Evolutionary conservation across 805 yeast genomes (phyloP).

Genomic region (Helenozyma rhizophorensis): DNA sequence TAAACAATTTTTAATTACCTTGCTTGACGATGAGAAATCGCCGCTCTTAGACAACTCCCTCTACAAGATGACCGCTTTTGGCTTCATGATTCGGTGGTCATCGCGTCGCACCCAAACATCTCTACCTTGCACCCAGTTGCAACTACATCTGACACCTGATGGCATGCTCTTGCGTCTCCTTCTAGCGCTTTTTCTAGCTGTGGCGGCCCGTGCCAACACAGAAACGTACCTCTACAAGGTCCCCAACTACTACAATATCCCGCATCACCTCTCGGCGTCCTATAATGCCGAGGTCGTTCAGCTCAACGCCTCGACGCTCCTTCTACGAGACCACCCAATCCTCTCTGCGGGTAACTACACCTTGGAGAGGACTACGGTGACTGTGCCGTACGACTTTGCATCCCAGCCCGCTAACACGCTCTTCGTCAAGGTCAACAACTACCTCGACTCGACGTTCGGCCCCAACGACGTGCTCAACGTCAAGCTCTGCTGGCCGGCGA

Average conservation of each 20-base stretch:
- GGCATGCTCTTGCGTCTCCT: no score
- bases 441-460: slow-evolving; percentile 21
- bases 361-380: slow-evolving; percentile 2
- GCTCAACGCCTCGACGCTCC: slow-evolving; percentile 12
- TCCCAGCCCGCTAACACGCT: slow-evolving; percentile 11
- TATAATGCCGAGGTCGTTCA: background rate
- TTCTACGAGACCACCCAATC: slow-evolving; percentile 12
- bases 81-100: no score
- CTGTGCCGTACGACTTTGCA: slow-evolving; percentile 10
- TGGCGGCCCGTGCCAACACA: slow-evolving; percentile 28
- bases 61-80: no score
- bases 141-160: no score
- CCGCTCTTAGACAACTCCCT: no score
- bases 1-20: no score
- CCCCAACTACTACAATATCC: slow-evolving; percentile 34
- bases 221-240: slow-evolving; percentile 29
- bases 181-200: slow-evolving; percentile 2
- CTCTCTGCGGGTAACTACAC: slow-evolving; percentile 6
- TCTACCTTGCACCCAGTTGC: no score
- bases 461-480: slow-evolving; percentile 15
- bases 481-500: slow-evolving; percentile 19
- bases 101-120: no score
- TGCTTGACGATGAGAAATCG: no score
- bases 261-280: slow-evolving; percentile 4
- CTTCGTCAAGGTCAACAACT: slow-evolving; percentile 32